These are phyloP conservation scores for Hericium erinaceus DNA, from an alignment of 768 basidiomycete species.

Conservation along the genomic window DNA sequence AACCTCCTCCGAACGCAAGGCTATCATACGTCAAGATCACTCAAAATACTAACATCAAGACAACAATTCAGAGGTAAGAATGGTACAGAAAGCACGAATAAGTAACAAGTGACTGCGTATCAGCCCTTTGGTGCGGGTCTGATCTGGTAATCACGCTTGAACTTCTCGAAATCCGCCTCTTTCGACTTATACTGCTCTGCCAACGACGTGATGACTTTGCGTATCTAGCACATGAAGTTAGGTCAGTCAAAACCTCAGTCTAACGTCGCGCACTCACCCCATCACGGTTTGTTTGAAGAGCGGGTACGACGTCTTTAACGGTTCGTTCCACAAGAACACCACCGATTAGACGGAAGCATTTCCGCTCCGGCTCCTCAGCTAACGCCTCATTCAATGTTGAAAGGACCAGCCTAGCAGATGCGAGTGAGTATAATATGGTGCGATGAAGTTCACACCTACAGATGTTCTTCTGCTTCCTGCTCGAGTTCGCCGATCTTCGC, in stretches of 20 bases:
- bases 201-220: conserved; percentile 66
- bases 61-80: no score
- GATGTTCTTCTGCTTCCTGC: conserved; percentile 91
- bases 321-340: conserved; percentile 94
- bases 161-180: conserved; percentile 73
- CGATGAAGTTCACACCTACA: conserved; percentile 39
- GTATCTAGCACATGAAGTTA: conserved; percentile 47
- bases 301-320: conserved; percentile 89
- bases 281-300: conserved; percentile 80
- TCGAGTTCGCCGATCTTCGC: conserved; percentile 95
- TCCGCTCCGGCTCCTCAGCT: conserved; percentile 77
- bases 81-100: no score
- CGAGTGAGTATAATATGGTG: background rate
- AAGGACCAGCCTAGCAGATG: conserved; percentile 63
- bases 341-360: conserved; percentile 94
- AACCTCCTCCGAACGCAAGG: no score
- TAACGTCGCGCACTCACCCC: conserved; percentile 45
- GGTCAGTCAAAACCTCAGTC: conserved; percentile 5
- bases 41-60: no score
- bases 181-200: conserved; percentile 84
- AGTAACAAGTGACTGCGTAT: background rate
- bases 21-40: no score
- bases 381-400: conserved; percentile 78
- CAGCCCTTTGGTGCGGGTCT: conserved; percentile 32
- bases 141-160: conserved; percentile 72